Base-by-base conservation (phyloP, 1,139 yeast genomes). In the Suhomyces yuchorum region DNA sequence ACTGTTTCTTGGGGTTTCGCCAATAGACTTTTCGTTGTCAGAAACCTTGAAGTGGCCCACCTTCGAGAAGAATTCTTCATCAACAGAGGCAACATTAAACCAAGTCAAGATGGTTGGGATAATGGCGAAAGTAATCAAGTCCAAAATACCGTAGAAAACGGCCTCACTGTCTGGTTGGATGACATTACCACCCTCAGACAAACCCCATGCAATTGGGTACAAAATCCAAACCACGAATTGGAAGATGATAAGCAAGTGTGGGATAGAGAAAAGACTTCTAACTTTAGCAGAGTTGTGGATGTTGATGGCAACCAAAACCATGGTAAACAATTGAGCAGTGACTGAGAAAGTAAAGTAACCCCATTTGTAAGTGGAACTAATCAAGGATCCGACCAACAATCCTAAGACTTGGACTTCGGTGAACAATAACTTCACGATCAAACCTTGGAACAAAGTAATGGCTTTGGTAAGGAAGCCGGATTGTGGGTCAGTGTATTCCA, bases 141-240 rank as follows among this genome's bases (percentile, higher is more conserved):
- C 88, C 56, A 83, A 70, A 43, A 83, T 67, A 68, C 88, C 88
- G 56, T 80, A 81, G 67, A 82, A 84, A 17, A 77, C 84, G 44
- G 84, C 82, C 62, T 82, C 87, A n/a, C 84, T 77, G 58, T 81
- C 86, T 37, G 85, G 84, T 56, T 78, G 80, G 53, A 84, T 82
- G 38, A 70, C 78, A 59, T 83, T 83, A 63, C 87, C 87, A 71
- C 88, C 89, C 57, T 83, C 87, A 54, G 78, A 68, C 49, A 83
- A 69, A 61, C 82, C 87, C 87, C 87, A 84, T 46, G 70, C 63
- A 52, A 84, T 65, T 37, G 84, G 82, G 60, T 83, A 82, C 51
- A 81, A 66, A 52, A 80, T 60, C 68, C 79, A 73, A 37, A 80
- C 66, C 35, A 70, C 46, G 20, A 68, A 48, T 50, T 65, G 65